Evolutionary conservation across 2,329 filamentous ascomycete species (phyloP), one percentile per base, ranked within the genome.

Genomic region (Eutypa lata): DNA sequence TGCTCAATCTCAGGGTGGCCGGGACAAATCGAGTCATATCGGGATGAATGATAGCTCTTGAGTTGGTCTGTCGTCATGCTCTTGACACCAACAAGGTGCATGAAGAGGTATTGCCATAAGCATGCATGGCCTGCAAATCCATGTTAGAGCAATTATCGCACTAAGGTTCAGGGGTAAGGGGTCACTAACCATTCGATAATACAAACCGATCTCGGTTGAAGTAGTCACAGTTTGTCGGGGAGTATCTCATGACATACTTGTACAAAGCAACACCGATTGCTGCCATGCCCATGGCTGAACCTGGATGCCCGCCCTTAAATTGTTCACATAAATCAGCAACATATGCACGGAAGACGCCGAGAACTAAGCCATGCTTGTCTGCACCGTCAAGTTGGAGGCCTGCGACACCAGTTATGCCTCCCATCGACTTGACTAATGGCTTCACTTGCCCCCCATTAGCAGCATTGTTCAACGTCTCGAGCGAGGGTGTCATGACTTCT

Each of bases 241-340:
- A 73, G 56, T 82, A 86, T 28, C 73, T 72, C 82, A 86, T 85
- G 3, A 72, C 71, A 61, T 86, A 80, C 59, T 81, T 84, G 73
- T 76, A 86, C 3, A 86, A 64, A 0, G 70, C 67, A 10, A 74
- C 62, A 10, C 69, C 68, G 21, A 71, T 70, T 3, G 68, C 67
- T 7, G 68, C 68, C 69, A 71, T 71, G 2, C 67, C 69, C 43
- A 71, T 67, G 22, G 68, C 67, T 60, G 72, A 85, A 80, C 85
- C 86, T 18, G 85, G 86, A 63, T 89, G 86, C 0, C 86, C 86
- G 35, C 84, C 84, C 56, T 82, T 82, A 68, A 87, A 89, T 58
- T 89, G 85, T 65, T 89, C 78, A 61, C 84, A 88, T 3, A 89
- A 69, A 64, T 89, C 86, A 44, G 86, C 83, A 53, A 89, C 84